phyloP scores from a whole-genome alignment of 2,329 filamentous ascomycete species.

The Tolypocladium sp. region DNA sequence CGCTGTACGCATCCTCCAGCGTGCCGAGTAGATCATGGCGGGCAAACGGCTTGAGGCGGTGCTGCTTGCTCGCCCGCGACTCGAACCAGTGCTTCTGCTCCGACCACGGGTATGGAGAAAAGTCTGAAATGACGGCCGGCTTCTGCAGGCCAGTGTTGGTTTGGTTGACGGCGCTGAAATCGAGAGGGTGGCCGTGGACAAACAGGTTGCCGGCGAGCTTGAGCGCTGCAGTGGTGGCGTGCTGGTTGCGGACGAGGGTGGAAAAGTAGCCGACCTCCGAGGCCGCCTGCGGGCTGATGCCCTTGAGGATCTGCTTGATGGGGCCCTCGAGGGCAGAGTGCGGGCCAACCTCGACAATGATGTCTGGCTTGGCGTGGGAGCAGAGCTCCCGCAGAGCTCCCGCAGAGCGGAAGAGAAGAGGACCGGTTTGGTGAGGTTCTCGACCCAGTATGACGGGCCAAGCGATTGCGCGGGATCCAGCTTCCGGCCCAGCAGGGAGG shows the following conservation, averaged over 20 bases:
- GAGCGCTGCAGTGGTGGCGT: slow-evolving; percentile 34
- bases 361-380: slow-evolving; percentile 12
- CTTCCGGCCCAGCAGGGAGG: slow-evolving; percentile 33
- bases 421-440: slow-evolving; percentile 30
- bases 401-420: slow-evolving; percentile 28
- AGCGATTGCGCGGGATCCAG: slow-evolving; percentile 25
- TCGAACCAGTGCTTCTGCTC: slow-evolving; percentile 39
- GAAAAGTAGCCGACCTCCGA: slow-evolving; percentile 32
- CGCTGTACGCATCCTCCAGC: slow-evolving; percentile 31
- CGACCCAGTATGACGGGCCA: slow-evolving; percentile 34
- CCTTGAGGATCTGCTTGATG: slow-evolving; percentile 39
- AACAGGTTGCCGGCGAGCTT: slow-evolving; percentile 36
- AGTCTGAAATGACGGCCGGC: slow-evolving; percentile 26
- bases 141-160: slow-evolving; percentile 4
- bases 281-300: slow-evolving; percentile 28
- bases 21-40: slow-evolving; percentile 38
- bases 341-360: slow-evolving; percentile 36
- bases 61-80: slow-evolving; percentile 30
- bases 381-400: slow-evolving; percentile 25
- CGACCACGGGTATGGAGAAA: slow-evolving; percentile 40
- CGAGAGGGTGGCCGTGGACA: slow-evolving; percentile 30
- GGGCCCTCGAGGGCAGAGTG: slow-evolving; percentile 40
- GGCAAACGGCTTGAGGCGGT: slow-evolving; percentile 28
- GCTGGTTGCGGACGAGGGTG: slow-evolving; percentile 40
- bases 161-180: slow-evolving; percentile 38